phyloP scores from a whole-genome alignment of 768 basidiomycete genomes.

The Pleurotus sapidus region DNA sequence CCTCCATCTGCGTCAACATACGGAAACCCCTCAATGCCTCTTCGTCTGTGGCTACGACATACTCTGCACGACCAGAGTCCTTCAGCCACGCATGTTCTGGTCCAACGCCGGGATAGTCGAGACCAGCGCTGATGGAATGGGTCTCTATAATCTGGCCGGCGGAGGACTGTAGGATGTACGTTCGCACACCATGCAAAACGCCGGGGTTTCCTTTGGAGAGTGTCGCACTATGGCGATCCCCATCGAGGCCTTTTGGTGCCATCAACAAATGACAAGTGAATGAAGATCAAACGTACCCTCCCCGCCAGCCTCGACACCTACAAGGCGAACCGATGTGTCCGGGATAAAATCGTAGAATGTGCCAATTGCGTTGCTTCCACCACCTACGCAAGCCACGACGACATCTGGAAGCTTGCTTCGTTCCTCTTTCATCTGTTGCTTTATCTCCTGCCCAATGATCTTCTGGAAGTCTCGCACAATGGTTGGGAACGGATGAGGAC shows the following conservation, averaged over 20 bases:
- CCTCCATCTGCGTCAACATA: conserved; percentile 88
- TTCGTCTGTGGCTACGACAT: conserved; percentile 91
- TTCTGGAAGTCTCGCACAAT: conserved; percentile 98
- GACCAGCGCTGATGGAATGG: conserved; percentile 93
- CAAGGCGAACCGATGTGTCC: conserved; percentile 78
- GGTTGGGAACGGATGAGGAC: conserved; percentile 98
- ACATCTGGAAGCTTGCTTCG: conserved; percentile 89
- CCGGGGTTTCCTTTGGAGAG: conserved; percentile 89
- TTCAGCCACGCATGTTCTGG: conserved; percentile 99
- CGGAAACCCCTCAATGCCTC: conserved; percentile 92
- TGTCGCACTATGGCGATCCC: conserved; percentile 89
- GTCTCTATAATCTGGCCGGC: conserved; percentile 96
- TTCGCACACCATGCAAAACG: conserved; percentile 93
- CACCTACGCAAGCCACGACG: conserved; percentile 96
- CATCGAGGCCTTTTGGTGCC: conserved; percentile 59
- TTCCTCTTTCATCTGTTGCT: conserved; percentile 68
- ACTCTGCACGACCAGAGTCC: conserved; percentile 91
- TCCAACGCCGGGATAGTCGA: conserved; percentile 97
- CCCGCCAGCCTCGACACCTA: conserved; percentile 97
- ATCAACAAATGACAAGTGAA: neutral
- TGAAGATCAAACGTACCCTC: conserved; percentile 59
- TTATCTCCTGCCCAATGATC: conserved; percentile 94
- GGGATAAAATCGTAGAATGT: conserved; percentile 96
- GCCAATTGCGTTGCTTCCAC: conserved; percentile 96
- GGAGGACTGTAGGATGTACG: conserved; percentile 87